These are phyloP conservation scores for Vigna reflexopilosa DNA, from an alignment of 306 rosid species.

Conservation along the genomic window DNA sequence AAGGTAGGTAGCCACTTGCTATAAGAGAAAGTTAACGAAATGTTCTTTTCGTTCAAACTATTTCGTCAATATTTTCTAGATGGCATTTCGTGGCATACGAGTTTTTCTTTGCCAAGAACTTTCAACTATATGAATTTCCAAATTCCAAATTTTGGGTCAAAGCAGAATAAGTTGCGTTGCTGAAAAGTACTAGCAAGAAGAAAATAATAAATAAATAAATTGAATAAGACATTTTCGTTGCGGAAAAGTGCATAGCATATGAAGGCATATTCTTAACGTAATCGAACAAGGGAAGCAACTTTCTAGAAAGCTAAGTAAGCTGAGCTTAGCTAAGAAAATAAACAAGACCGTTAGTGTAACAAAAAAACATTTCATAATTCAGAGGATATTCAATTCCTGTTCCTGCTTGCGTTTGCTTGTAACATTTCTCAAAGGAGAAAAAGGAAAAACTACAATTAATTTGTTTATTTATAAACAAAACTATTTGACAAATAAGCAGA, in stretches of 20 bases:
- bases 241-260: neutral
- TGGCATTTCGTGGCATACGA: slow-evolving; percentile 1
- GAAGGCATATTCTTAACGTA: slow-evolving; percentile 47
- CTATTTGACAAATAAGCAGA: neutral
- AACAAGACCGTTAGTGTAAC: slow-evolving; percentile 48
- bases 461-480: neutral
- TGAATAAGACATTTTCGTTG: too few relatives aligned
- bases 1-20: neutral
- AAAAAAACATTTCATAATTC: slow-evolving; percentile 2
- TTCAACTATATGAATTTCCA: neutral
- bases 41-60: neutral
- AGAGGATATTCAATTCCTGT: neutral
- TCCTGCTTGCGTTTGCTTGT: neutral
- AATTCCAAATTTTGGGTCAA: slow-evolving; percentile 30
- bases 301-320: slow-evolving; percentile 8
- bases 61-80: neutral
- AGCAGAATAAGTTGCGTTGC: neutral
- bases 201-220: neutral
- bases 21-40: too few relatives aligned
- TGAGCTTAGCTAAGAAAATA: neutral
- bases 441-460: slow-evolving; percentile 1
- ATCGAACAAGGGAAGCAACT: slow-evolving; percentile 41
- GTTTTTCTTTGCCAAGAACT: neutral
- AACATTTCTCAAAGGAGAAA: neutral
- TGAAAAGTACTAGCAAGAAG: neutral